Evolutionary conservation across 169 alveolate species (phyloP).

Genomic region (Babesia ovata): DNA sequence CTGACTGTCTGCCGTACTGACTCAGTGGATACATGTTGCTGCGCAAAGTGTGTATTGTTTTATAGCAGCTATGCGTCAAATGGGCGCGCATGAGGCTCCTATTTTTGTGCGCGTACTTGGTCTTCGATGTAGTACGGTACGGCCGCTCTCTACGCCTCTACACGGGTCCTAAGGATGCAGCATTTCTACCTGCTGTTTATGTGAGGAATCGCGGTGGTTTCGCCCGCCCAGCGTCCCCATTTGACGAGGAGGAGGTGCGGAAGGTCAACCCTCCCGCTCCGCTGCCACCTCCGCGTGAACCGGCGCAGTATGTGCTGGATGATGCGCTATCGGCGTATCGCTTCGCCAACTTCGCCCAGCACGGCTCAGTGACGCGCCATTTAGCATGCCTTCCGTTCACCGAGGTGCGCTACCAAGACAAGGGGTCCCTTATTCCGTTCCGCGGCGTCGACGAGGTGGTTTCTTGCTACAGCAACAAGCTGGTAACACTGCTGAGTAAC

Average conservation of each 20-base stretch:
- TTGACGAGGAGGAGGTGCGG: slow-evolving; percentile 47
- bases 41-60: slow-evolving; percentile 18
- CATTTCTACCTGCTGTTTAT: neutral
- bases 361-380: slow-evolving; percentile 5
- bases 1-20: too few relatives aligned
- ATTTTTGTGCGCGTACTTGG: neutral
- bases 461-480: slow-evolving; percentile 56
- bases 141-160: neutral
- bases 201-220: neutral
- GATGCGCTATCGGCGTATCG: slow-evolving; percentile 47
- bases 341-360: slow-evolving; percentile 8
- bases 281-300: slow-evolving; percentile 34
- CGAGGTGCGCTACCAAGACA: slow-evolving; percentile 63
- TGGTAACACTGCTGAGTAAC: slow-evolving; percentile 35
- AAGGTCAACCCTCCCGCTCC: slow-evolving; percentile 52
- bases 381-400: slow-evolving; percentile 53
- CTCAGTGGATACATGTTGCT: neutral
- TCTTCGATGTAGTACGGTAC: neutral
- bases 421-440: slow-evolving; percentile 49
- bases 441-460: slow-evolving; percentile 55
- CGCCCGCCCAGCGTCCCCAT: neutral
- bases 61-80: neutral
- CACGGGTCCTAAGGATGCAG: neutral
- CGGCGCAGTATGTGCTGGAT: slow-evolving; percentile 47
- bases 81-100: slow-evolving; percentile 18